Conservation (phyloP, 78 protist species). For the Anaeramoeba flamelloides region DNA sequence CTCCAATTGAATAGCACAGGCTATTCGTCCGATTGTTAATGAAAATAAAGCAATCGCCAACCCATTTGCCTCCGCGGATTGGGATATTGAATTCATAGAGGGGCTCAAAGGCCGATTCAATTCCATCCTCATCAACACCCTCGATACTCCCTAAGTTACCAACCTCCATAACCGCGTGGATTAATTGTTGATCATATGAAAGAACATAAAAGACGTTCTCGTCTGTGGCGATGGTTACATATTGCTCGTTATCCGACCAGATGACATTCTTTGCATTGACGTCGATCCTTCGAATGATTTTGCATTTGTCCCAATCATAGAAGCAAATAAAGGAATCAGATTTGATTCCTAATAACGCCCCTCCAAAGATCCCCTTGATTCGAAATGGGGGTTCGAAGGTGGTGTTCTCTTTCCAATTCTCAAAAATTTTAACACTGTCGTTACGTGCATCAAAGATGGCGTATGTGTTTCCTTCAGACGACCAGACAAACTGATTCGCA, state of each 20-base stretch:
- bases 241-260: not conserved
- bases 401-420: not conserved
- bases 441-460: not conserved
- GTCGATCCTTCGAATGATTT: not conserved
- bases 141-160: no score
- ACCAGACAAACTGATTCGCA: not conserved
- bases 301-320: not conserved
- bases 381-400: not conserved
- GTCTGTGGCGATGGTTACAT: not conserved
- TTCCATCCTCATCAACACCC: not conserved
- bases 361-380: not conserved
- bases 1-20: not conserved
- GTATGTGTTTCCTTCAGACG: not conserved
- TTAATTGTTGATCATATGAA: not conserved
- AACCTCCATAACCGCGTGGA: not conserved
- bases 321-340: not conserved
- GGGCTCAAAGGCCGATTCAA: not conserved
- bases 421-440: not conserved
- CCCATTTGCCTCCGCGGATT: not conserved
- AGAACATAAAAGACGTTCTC: not conserved
- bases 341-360: not conserved
- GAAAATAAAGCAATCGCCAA: not conserved
- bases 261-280: not conserved
- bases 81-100: not conserved
- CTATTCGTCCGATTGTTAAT: not conserved